Base-by-base conservation (phyloP, 805 yeast species). In the Komagataella ulmi region DNA sequence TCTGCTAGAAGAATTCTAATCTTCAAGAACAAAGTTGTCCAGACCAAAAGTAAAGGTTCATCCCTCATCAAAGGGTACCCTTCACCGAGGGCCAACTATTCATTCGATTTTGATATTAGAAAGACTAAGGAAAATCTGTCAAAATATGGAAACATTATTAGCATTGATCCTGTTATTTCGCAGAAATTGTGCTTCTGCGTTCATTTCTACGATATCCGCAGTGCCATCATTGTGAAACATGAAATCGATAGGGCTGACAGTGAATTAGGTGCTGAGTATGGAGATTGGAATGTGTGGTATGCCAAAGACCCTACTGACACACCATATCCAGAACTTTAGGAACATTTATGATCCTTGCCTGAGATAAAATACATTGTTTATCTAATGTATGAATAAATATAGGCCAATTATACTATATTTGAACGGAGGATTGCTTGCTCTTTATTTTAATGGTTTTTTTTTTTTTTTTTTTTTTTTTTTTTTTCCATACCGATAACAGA, bases 281-380 rank as follows among this genome's bases (percentile, higher is more conserved):
- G 61, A 8, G 76, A 69, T 3, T 86, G 93, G 93, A 64, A 71
- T 6, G 65, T 82, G 1, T 75, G 81, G 79, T 86, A 77, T 56
- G 86, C 84, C 0, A 74, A 73, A 47, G 95, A 86, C 62, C 76
- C 77, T 1, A 72, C 86, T 6, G 89, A 84, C 56, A 70, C 64
- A 53, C 80, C 81, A 4, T 74, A 82, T 64, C n/a, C n/a, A 8
- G 40, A 30, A 8, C 40, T 30, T 30, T 30, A 30, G 8, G 40
- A 30, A 10, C 40, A 14, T 10, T 3, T 21, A 21, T 21, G 23
- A 21, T 21, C 23, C 6, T 21, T 3, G 23, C 23, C 23, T 21
- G 2, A 21, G 6, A 21, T 21, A 6, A 21, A 2, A 21, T 4
- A 6, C 23, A 21, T 21, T 21, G 23, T 21, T 21, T 21, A 21